phyloP scores from a whole-genome alignment of 1,139 yeast species.

The Pichia sp. region DNA sequence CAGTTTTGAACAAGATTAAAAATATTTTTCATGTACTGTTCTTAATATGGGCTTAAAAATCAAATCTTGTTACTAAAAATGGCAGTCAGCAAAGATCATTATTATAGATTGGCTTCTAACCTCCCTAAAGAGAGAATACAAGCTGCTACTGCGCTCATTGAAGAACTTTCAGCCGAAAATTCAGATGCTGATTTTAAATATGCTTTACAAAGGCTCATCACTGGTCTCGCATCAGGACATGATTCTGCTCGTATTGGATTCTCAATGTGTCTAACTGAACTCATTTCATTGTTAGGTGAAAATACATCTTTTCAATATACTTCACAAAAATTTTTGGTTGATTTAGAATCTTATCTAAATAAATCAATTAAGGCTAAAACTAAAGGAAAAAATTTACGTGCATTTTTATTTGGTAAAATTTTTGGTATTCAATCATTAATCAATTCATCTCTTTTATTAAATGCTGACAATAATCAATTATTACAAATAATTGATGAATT shows the following conservation, averaged over 20 bases:
- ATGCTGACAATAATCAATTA: conserved; percentile 25
- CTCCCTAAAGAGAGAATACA: conserved; percentile 62
- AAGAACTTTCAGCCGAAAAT: conserved; percentile 46
- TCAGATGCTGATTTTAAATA: conserved; percentile 66
- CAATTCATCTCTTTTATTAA: conserved; percentile 36
- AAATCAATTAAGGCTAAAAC: conserved; percentile 41
- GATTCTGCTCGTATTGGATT: conserved; percentile 86
- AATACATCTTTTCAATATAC: conserved; percentile 23
- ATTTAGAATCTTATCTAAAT: conserved; percentile 28
- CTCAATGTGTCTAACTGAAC: conserved; percentile 81
- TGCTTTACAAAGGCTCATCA: conserved; percentile 68
- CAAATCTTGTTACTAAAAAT: conserved; percentile 19
- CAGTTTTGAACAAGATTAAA: too few species aligned
- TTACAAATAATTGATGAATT: conserved; percentile 32
- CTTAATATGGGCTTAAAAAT: neutral
- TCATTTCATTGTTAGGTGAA: conserved; percentile 41
- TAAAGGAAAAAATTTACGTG: conserved; percentile 79
- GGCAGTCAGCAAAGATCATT: conserved; percentile 67
- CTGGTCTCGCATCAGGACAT: conserved; percentile 76
- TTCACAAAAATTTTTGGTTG: conserved; percentile 39
- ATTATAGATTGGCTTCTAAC: conserved; percentile 74
- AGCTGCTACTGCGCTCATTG: conserved; percentile 64
- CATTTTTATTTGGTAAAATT: conserved; percentile 72
- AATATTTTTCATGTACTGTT: too few species aligned
- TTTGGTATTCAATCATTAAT: conserved; percentile 78